These are phyloP conservation scores for Lactarius indigo DNA, from an alignment of 768 basidiomycete species.

Conservation along the genomic window DNA sequence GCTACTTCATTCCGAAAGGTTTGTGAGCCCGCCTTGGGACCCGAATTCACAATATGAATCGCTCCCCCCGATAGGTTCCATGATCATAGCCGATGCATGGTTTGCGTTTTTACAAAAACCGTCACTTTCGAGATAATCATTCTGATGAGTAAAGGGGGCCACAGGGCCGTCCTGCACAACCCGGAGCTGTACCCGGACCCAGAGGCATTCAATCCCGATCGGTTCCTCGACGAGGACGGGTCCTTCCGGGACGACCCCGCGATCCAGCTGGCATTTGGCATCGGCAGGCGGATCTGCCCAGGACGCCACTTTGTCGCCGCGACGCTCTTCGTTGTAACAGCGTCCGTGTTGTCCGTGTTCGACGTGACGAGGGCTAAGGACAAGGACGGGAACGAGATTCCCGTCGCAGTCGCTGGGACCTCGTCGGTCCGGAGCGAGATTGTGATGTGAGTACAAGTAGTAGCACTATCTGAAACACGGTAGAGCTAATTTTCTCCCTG, in stretches of 20 bases:
- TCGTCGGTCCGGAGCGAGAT: not conserved
- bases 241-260: not conserved
- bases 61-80: too few species aligned
- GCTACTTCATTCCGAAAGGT: conserved; percentile 31
- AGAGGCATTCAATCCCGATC: conserved; percentile 30
- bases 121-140: too few species aligned
- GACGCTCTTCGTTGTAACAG: conserved; percentile 21
- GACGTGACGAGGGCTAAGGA: not conserved
- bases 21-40: not conserved
- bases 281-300: conserved; percentile 22
- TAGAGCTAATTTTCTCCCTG: not conserved
- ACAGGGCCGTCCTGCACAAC: not conserved
- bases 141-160: not conserved
- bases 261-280: conserved; percentile 11
- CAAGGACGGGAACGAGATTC: not conserved
- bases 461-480: not conserved
- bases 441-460: not conserved
- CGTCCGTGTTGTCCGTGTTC: conserved; percentile 10
- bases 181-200: conserved; percentile 27
- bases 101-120: too few species aligned
- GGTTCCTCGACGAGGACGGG: conserved; percentile 23
- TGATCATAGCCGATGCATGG: too few species aligned
- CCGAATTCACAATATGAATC: too few species aligned
- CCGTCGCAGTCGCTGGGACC: not conserved
- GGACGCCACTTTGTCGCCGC: conserved; percentile 26